These are phyloP conservation scores for Apiospora koreana DNA, from an alignment of 2,329 filamentous ascomycete genomes.

Conservation along the genomic window DNA sequence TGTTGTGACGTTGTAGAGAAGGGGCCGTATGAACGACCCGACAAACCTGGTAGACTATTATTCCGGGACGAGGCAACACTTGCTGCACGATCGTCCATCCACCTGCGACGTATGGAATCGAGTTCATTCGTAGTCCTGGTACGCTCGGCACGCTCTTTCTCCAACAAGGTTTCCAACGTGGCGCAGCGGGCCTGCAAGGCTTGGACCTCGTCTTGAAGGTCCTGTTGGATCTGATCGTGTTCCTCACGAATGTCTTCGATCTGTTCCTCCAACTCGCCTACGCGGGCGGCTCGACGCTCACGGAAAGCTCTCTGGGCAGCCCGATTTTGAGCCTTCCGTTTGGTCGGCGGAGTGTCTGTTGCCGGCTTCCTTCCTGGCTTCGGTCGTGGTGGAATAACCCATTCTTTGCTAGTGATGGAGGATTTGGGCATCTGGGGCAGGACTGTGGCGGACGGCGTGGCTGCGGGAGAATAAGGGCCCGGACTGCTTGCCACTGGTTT, in stretches of 20 bases:
- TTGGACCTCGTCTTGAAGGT: slow-evolving; percentile 64
- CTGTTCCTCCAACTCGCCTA: slow-evolving; percentile 73
- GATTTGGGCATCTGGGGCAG: slow-evolving; percentile 46
- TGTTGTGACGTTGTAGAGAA: slow-evolving; percentile 22
- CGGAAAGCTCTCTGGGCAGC: slow-evolving; percentile 89
- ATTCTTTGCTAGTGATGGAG: slow-evolving; percentile 78
- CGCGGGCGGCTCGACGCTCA: slow-evolving; percentile 80
- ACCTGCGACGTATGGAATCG: slow-evolving; percentile 27
- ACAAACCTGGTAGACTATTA: slow-evolving; percentile 27
- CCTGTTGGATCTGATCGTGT: slow-evolving; percentile 58
- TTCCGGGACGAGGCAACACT: slow-evolving; percentile 25
- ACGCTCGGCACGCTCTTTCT: slow-evolving; percentile 55
- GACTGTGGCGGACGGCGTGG: slow-evolving; percentile 44
- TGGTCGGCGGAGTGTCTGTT: slow-evolving; percentile 88
- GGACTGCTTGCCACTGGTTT: slow-evolving; percentile 24
- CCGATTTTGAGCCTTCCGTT: slow-evolving; percentile 92
- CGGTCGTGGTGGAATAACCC: slow-evolving; percentile 80
- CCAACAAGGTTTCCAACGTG: slow-evolving; percentile 63
- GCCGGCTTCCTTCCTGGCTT: slow-evolving; percentile 93
- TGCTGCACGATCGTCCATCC: slow-evolving; percentile 24
- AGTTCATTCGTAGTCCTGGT: slow-evolving; percentile 34
- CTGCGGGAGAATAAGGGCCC: slow-evolving; percentile 45
- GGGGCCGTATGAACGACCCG: slow-evolving; percentile 21
- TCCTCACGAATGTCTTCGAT: slow-evolving; percentile 61
- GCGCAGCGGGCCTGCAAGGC: slow-evolving; percentile 64